Conservation (phyloP, 2,329 filamentous ascomycete genomes). For the Pyricularia sp. region DNA sequence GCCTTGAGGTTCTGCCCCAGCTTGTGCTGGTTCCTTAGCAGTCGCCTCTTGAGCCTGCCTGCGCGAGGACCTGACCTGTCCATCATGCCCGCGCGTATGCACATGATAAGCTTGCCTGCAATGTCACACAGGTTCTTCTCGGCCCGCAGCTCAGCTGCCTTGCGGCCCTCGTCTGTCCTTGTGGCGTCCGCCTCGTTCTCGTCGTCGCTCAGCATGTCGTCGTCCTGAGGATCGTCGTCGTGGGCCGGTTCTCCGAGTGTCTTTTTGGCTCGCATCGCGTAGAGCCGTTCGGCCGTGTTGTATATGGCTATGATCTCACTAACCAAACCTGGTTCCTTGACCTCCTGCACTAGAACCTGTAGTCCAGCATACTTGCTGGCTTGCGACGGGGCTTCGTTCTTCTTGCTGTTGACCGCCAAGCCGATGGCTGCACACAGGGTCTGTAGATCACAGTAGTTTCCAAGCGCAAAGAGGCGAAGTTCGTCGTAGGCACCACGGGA, state of each 20-base stretch:
- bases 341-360: constrained; percentile 50
- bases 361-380: constrained; percentile 38
- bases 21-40: constrained; percentile 66
- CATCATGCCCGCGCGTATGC: constrained; percentile 61
- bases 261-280: constrained; percentile 56
- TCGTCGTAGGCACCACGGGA: constrained; percentile 61
- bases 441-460: constrained; percentile 70
- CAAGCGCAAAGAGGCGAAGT: constrained; percentile 61
- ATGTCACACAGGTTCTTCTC: constrained; percentile 81
- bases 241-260: constrained; percentile 51
- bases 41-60: constrained; percentile 53
- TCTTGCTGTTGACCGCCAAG: constrained; percentile 15
- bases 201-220: constrained; percentile 43
- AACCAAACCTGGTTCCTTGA: constrained; percentile 45
- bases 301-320: constrained; percentile 67
- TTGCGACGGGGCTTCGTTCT: constrained; percentile 21
- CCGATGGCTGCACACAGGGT: constrained; percentile 65
- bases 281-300: constrained; percentile 60
- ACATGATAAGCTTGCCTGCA: constrained; percentile 71
- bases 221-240: constrained; percentile 60
- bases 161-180: constrained; percentile 42
- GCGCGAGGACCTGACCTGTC: constrained; percentile 48
- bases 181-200: constrained; percentile 43
- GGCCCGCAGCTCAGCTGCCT: constrained; percentile 56
- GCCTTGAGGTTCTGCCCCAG: constrained; percentile 80